Base-by-base conservation (phyloP, 2,329 filamentous ascomycete genomes). In the Alternaria sp. region DNA sequence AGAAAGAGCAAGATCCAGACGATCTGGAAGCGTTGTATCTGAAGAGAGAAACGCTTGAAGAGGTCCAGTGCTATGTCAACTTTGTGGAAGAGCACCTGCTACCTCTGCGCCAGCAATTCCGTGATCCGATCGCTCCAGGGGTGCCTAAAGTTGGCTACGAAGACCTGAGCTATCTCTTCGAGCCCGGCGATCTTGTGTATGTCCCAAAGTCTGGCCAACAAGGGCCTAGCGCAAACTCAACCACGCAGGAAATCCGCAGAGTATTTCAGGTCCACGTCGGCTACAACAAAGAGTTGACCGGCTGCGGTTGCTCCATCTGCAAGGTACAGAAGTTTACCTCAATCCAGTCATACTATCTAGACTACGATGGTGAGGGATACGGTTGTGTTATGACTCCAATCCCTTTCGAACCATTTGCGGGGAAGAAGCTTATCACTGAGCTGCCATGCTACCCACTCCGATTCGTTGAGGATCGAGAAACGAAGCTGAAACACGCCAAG, bases 81-180 rank as follows among this genome's bases (percentile, higher is more conserved):
- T 37, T 37, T n/a, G 33, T 37, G 15, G 33, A 37, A n/a, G 8
- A 37, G 15, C 15, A n/a, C 7, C 4, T 37, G 15, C 15, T 37
- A 9, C 33, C 33, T 37, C 7, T 37, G 8, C 33, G 33, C 33
- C 33, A 37, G n/a, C 33, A n/a, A 9, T 10, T 37, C 33, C 2
- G 0, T 37, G 1, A 37, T 37, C 4, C 33, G 0, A 2, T 15
- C 33, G 2, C 33, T 4, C 2, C 33, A 1, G 15, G 4, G 3
- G 33, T 37, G 1, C 33, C 33, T 2, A 37, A 2, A 37, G 33
- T 37, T 0, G 0, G 33, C 33, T 37, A n/a, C 15, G 33, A 37
- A 0, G 33, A 37, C 0, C 33, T 37, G 1, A 2, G 0, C 33
- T 37, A 37, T 37, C 33, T 37, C 33, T 37, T 37, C 8, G 33